A percentile compares a stretch with the other conserved stretches of the same genome.
phyloP scores from a whole-genome alignment of 331 rosid genomes.

The Quercus tomentella region DNA sequence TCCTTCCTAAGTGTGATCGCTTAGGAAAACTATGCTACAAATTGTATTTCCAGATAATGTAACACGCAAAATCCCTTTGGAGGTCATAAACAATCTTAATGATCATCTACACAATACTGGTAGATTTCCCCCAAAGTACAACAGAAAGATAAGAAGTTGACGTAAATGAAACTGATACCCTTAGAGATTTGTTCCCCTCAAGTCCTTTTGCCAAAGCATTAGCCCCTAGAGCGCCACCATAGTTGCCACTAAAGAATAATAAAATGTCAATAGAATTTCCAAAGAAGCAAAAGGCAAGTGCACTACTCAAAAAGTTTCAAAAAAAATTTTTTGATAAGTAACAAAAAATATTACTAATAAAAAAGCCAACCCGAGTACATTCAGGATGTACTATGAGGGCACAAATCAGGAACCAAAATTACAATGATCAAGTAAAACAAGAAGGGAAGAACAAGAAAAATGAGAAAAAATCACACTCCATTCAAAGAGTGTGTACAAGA shows the following conservation, averaged over 20 bases:
- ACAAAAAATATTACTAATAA: no score
- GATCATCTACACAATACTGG: neutral
- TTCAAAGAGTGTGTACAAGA: no score
- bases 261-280: conserved; percentile 15
- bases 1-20: no score
- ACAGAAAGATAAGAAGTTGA: conserved; percentile 12
- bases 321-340: no score
- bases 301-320: neutral
- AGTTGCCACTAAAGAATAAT: conserved; percentile 76
- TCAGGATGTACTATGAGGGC: no score
- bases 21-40: no score
- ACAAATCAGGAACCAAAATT: no score
- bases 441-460: no score
- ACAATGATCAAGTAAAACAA: no score
- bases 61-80: neutral
- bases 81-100: neutral
- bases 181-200: conserved; percentile 82
- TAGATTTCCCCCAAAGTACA: neutral
- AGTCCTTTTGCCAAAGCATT: conserved; percentile 92
- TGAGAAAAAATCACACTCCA: no score
- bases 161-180: conserved; percentile 47
- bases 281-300: conserved; percentile 20
- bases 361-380: no score
- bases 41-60: neutral
- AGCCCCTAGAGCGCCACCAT: conserved; percentile 98